Evolutionary conservation across 352 stramenopile species (phyloP).

Genomic region (Globisporangium paddicum): DNA sequence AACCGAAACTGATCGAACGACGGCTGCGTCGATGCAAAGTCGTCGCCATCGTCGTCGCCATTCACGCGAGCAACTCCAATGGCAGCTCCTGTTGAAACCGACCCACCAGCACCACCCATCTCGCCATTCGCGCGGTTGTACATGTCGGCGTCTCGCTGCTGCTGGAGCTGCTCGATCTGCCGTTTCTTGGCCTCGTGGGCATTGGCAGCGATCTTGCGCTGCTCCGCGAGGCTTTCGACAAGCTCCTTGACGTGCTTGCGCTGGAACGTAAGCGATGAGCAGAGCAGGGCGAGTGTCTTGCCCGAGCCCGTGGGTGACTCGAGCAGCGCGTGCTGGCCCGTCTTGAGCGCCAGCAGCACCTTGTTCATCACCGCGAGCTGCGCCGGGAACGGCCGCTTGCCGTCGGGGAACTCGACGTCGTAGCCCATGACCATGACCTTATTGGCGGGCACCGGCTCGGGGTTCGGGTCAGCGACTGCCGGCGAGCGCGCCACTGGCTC

Average conservation of each 20-base stretch:
- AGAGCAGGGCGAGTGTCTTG: constrained; percentile 84
- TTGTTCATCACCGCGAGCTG: constrained; percentile 88
- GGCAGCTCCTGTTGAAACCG: neutral
- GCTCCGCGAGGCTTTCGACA: constrained; percentile 18
- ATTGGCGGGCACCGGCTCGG: constrained; percentile 3
- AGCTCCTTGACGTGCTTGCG: constrained; percentile 44
- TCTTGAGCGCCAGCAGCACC: constrained; percentile 77
- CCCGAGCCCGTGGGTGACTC: constrained; percentile 82
- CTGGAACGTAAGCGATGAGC: constrained; percentile 81
- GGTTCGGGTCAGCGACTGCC: neutral
- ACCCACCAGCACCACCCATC: neutral
- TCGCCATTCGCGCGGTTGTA: constrained; percentile 2
- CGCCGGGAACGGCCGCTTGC: constrained; percentile 80
- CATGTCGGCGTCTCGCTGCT: neutral
- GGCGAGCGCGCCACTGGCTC: neutral
- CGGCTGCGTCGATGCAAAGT: constrained; percentile 35
- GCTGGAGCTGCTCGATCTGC: constrained; percentile 7
- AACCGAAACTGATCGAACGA: constrained; percentile 39
- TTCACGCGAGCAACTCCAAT: neutral
- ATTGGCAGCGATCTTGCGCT: constrained; percentile 8
- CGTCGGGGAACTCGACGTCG: constrained; percentile 67
- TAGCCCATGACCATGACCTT: constrained; percentile 84
- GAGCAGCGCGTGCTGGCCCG: constrained; percentile 71
- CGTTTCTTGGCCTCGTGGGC: constrained; percentile 7
- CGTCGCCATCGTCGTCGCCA: constrained; percentile 28